A percentile compares a stretch with the other conserved stretches of the same genome.
These are phyloP conservation scores for Entophlyctis helioformis DNA, from an alignment of 192 early-diverging fungal species.

Conservation along the genomic window DNA sequence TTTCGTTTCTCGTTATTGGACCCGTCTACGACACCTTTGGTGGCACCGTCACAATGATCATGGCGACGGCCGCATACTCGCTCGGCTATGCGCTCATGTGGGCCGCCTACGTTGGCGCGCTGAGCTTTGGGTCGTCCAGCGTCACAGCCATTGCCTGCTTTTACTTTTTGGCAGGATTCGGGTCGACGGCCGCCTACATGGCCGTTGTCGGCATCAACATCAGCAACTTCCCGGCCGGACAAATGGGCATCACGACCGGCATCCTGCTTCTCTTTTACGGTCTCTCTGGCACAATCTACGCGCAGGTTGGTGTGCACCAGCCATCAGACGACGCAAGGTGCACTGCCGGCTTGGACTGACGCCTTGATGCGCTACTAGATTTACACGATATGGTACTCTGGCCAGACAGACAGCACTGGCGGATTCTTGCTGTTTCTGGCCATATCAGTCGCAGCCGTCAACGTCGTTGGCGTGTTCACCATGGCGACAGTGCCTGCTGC, in stretches of 20 bases:
- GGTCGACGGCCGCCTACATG: slow-evolving; percentile 12
- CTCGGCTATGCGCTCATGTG: slow-evolving; percentile 2
- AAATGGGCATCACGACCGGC: slow-evolving; percentile 12
- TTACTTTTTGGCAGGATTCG: slow-evolving; percentile 15
- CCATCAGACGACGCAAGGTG: no score
- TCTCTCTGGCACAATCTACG: slow-evolving; percentile 14
- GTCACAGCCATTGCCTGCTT: slow-evolving; percentile 10
- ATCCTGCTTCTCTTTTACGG: slow-evolving; percentile 21
- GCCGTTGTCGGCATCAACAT: slow-evolving; percentile 13
- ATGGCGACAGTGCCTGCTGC: slow-evolving; percentile 3
- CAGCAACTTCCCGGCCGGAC: slow-evolving; percentile 7
- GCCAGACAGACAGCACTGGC: background rate
- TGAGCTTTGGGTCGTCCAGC: no score
- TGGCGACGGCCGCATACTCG: no score
- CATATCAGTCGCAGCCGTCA: slow-evolving; percentile 2
- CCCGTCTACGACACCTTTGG: slow-evolving; percentile 19
- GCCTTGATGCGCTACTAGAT: no score
- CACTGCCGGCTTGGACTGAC: no score
- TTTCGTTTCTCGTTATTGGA: slow-evolving; percentile 20
- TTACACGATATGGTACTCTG: no score
- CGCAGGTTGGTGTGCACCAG: slow-evolving; percentile 4
- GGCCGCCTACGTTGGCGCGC: no score
- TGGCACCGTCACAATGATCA: slow-evolving; percentile 6
- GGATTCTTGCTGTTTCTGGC: slow-evolving; percentile 15
- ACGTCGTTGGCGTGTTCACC: slow-evolving; percentile 5